Evolutionary conservation across 805 yeast genomes (phyloP).

Genomic region (Metschnikowia continentalis): DNA sequence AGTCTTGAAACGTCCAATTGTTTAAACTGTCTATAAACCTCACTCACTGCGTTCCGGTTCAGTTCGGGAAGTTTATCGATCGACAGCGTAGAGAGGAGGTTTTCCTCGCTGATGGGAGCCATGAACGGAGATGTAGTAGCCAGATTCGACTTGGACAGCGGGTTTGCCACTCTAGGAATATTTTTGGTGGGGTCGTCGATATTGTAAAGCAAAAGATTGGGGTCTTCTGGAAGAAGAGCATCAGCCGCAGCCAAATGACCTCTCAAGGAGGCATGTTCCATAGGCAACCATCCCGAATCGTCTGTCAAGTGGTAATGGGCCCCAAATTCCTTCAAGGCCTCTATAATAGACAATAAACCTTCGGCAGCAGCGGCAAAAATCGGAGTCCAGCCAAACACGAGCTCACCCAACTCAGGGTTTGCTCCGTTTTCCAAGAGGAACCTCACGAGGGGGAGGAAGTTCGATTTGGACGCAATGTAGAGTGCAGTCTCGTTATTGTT

Average conservation of each 20-base stretch:
- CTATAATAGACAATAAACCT: slow-evolving; percentile 59
- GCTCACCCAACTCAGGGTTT: slow-evolving; percentile 69
- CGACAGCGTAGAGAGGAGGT: slow-evolving; percentile 25
- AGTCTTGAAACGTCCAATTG: slow-evolving; percentile 20
- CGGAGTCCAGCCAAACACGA: slow-evolving; percentile 91
- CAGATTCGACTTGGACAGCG: slow-evolving; percentile 14
- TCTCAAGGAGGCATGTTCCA: slow-evolving; percentile 90
- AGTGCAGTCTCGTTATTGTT: slow-evolving; percentile 70
- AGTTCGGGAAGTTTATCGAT: slow-evolving; percentile 37
- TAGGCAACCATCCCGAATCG: slow-evolving; percentile 94
- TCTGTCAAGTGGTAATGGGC: slow-evolving; percentile 59
- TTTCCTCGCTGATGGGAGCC: slow-evolving; percentile 14
- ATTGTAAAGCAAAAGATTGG: slow-evolving; percentile 31
- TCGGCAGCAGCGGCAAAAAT: slow-evolving; percentile 86
- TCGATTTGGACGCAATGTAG: slow-evolving; percentile 72
- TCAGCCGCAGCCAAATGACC: slow-evolving; percentile 77
- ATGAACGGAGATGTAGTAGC: slow-evolving; percentile 15
- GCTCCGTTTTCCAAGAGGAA: slow-evolving; percentile 59
- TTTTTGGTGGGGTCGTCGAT: slow-evolving; percentile 34
- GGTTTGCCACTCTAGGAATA: slow-evolving; percentile 15
- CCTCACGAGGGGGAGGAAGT: slow-evolving; percentile 49
- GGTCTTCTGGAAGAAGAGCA: slow-evolving; percentile 48
- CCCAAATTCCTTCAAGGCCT: slow-evolving; percentile 47
- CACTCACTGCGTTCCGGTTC: slow-evolving; percentile 27
- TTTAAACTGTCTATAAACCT: slow-evolving; percentile 39